Evolutionary conservation across 192 early-diverging fungal genomes (phyloP), one percentile per base, ranked within the genome.

Genomic region (Linnemannia elongata): DNA sequence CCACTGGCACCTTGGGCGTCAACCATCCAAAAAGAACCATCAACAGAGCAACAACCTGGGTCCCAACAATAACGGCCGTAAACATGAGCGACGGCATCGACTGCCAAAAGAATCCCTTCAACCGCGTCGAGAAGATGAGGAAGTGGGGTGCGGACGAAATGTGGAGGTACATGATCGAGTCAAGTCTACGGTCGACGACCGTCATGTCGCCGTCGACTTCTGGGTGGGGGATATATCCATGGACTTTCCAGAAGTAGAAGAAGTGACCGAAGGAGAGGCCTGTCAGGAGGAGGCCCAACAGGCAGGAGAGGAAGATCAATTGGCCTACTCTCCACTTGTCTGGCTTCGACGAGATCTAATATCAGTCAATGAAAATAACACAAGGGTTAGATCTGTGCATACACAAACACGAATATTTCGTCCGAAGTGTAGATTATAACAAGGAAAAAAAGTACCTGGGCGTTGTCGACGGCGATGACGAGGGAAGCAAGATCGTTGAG

Each of bases 321-420:
- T 97, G 97, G 42, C 96, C 97, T 75, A 97, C 95, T 38, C 97
- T 89, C 97, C 97, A 98, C 89, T 98, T 98, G 94, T 98, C 97
- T 13, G 97, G 97, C 41, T 91, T 89, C 12, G 91, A 88, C 24
- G 97, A 98, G 78, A 97, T 96, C 60, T 66, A 22, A 33, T 6
- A 33, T 30, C 27, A 27, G 1, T 10, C 27, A 27, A 33, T 10
- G 30, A 4, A 63, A 15, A 66, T 33, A 33, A 13, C 12, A 27
- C 1, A 12, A 15, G 12, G 10, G 12, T 66, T 15, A 35, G 13
- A 9, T 7, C 6, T 2, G n/a, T 27, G 33, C 0, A 30, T 17
- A 30, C 0, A 4, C 0, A 8, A 8, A 27, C 44, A 13, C 44
- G 0, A 45, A 13, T 13, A 45, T 55, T 18, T 55, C 54, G 17